Conservation (phyloP, 805 yeast genomes). For the Lipomyces sp. region DNA sequence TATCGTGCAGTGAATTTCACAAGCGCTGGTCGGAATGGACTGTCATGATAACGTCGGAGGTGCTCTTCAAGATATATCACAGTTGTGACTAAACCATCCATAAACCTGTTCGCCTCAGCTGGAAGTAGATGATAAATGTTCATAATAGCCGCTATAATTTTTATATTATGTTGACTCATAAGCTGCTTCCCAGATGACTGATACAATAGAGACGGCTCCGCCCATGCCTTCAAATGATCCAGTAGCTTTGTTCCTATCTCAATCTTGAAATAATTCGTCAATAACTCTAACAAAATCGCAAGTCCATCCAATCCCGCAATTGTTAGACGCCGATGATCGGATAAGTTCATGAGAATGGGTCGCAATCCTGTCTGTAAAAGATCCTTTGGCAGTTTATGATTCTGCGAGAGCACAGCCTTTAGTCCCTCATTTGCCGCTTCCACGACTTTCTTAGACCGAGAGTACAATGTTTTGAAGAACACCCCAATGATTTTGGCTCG, state of each 20-base stretch:
- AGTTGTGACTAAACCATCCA: conserved; percentile 82
- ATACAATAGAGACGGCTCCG: conserved; percentile 77
- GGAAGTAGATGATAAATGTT: conserved; percentile 92
- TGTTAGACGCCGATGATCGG: conserved; percentile 89
- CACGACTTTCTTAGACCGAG: conserved; percentile 81
- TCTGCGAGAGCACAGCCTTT: conserved; percentile 79
- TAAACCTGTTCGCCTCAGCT: conserved; percentile 85
- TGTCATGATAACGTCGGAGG: conserved; percentile 78
- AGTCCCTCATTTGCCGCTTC: conserved; percentile 93
- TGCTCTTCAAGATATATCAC: conserved; percentile 79
- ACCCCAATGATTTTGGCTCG: conserved; percentile 88
- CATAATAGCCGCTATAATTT: conserved; percentile 85
- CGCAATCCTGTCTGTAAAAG: conserved; percentile 91
- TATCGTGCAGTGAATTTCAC: conserved; percentile 85
- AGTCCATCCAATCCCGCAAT: conserved; percentile 90
- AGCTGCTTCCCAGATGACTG: conserved; percentile 80
- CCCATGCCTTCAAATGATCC: conserved; percentile 96
- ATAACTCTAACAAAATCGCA: conserved; percentile 79
- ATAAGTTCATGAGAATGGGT: conserved; percentile 92
- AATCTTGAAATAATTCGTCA: conserved; percentile 92
- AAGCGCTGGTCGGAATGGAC: conserved; percentile 91
- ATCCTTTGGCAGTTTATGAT: conserved; percentile 90
- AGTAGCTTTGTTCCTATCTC: conserved; percentile 92
- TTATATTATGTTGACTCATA: conserved; percentile 77
- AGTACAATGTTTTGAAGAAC: conserved; percentile 89